A percentile compares a stretch with the other conserved stretches of the same genome.
Conservation (phyloP, 441 rosid genomes). For the Dalechampia spathulata region DNA sequence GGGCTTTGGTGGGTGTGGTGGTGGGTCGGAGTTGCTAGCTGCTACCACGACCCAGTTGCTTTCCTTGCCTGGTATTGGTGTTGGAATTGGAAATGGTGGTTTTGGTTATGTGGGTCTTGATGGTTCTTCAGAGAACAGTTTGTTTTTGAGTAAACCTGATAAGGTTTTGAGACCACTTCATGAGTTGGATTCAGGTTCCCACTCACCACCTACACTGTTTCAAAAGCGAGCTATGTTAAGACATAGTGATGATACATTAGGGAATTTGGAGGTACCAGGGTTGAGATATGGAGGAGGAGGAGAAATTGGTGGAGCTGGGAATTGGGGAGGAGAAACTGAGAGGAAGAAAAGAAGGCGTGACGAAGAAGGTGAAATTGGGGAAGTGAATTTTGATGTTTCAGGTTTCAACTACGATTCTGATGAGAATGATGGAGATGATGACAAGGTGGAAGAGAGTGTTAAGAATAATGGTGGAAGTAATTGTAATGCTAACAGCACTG, state of each 20-base stretch:
- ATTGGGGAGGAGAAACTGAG: conserved; percentile 21
- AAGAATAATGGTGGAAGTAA: conserved; percentile 38
- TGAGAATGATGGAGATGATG: conserved; percentile 25
- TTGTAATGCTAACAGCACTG: conserved; percentile 35
- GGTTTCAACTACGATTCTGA: conserved; percentile 48
- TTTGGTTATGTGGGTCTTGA: conserved; percentile 39
- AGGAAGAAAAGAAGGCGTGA: conserved; percentile 20
- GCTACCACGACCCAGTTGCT: conserved; percentile 22
- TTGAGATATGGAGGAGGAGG: conserved; percentile 18
- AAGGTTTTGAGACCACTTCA: conserved; percentile 44
- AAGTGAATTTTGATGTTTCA: conserved; percentile 32
- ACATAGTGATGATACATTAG: conserved; percentile 32
- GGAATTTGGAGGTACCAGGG: conserved; percentile 19
- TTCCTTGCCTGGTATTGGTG: conserved; percentile 27
- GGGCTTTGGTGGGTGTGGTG: conserved; percentile 21
- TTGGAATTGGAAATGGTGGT: conserved; percentile 22
- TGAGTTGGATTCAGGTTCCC: conserved; percentile 16
- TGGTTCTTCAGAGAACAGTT: conserved; percentile 11
- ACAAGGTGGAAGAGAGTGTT: conserved; percentile 26
- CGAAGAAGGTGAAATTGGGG: conserved; percentile 29
- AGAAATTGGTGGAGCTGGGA: conserved; percentile 19
- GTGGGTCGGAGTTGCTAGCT: no score
- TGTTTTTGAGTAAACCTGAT: conserved; percentile 29
- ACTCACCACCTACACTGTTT: conserved; percentile 39
- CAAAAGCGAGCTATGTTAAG: conserved; percentile 48